These are phyloP conservation scores for Starmerella stigmatis DNA, from an alignment of 805 yeast species.

Conservation along the genomic window DNA sequence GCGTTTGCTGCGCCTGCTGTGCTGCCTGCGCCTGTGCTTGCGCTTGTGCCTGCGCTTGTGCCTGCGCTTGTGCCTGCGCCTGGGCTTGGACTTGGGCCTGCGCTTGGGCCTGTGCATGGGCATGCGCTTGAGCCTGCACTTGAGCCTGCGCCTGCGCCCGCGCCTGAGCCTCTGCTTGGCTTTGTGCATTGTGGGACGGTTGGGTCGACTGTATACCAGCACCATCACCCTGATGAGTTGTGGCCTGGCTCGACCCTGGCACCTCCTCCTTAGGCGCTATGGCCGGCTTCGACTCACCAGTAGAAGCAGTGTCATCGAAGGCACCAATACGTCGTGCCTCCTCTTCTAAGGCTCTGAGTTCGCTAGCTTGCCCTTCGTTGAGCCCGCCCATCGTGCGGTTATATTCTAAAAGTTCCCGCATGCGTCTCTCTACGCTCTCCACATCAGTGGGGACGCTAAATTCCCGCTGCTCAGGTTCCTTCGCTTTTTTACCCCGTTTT, in stretches of 20 bases:
- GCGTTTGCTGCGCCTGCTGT: slow-evolving; percentile 5
- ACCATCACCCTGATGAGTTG: no score
- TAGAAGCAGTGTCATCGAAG: not conserved
- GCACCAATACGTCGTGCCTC: slow-evolving; percentile 3
- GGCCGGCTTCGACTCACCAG: not conserved
- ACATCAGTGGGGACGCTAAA: not conserved
- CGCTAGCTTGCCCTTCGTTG: slow-evolving; percentile 4
- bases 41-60: not conserved
- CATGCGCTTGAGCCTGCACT: no score
- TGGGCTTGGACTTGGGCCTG: not conserved
- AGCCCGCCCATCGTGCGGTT: slow-evolving; percentile 7
- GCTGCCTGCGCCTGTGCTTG: slow-evolving; percentile 1
- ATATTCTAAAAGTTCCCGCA: not conserved
- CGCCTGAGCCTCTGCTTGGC: no score
- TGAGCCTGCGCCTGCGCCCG: no score
- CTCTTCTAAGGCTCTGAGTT: slow-evolving; percentile 5
- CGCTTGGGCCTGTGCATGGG: no score
- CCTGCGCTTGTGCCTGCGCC: slow-evolving; percentile 3
- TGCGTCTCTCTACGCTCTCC: slow-evolving; percentile 2
- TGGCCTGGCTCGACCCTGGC: no score
- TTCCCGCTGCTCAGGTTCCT: not conserved
- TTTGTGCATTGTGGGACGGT: no score
- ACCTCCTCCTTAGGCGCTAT: no score
- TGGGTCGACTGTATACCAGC: no score
- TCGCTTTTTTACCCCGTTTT: no score